Evolutionary conservation across 768 basidiomycete genomes (phyloP), one percentile per base, ranked within the genome.

Genomic region (Boletellus emodensis): DNA sequence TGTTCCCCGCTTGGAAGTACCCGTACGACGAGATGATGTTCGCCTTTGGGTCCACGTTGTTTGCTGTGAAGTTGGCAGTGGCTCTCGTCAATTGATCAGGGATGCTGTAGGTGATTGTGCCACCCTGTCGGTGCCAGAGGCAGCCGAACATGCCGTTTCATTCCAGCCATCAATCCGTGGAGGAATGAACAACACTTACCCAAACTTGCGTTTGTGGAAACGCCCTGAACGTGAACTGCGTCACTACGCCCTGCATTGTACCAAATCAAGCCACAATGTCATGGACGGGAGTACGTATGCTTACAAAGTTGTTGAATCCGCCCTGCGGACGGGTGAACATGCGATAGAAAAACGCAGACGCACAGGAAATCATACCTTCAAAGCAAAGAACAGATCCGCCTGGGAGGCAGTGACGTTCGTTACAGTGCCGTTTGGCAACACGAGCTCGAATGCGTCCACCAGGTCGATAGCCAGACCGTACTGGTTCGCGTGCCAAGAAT

Each of bases 401-500:
- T 71, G 51, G 1, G 65, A 66, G n/a, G 56, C 49, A 11, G 69
- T 71, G 22, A 76, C 68, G 12, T 57, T 53, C 6, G 59, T 61
- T 2, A 81, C 63, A 0, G 64, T 71, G 8, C 83, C 83, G 56
- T 75, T 74, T 0, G 83, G 82, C 47, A 79, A 70, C 11, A 85
- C 84, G 7, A 87, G 73, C 52, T 85, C 79, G 57, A 69, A 84
- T 0, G 76, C 76, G 8, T 66, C 65, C 49, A 85, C 71, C 5
- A 68, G 83, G 55, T 86, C 85, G 24, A 75, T 48, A 0, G 80
- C 74, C 35, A 85, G 55, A 5, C 85, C 84, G 56, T 76, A 70
- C 51, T 81, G 79, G 58, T 85, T 85, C 1, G 80, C 78, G 52
- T 75, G 71, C 79, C 77, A 86, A 12, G 84, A 84, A 56, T 82